Evolutionary conservation across 805 yeast genomes (phyloP).

Genomic region (Cyberlindnera suaveolens): DNA sequence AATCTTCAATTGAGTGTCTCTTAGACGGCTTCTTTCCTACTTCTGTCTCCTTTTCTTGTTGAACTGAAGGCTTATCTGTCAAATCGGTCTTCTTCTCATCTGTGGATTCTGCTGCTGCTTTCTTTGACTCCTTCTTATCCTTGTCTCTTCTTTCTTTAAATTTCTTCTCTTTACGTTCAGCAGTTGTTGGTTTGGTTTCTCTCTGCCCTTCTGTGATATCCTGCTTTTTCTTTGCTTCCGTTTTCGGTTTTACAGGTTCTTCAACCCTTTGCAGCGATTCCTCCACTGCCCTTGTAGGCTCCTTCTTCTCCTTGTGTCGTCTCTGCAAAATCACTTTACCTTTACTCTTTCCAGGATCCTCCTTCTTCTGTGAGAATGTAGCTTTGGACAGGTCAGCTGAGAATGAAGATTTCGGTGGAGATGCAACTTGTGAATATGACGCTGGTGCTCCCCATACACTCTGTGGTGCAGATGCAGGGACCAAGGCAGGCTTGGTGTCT

Average conservation of each 20-base stretch:
- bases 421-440: conserved; percentile 4
- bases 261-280: background rate
- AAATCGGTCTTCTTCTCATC: background rate
- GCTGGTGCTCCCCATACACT: conserved; percentile 12
- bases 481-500: conserved; percentile 2
- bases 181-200: background rate
- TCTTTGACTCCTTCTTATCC: background rate
- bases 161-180: background rate
- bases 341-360: background rate
- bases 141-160: background rate
- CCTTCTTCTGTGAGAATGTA: conserved; percentile 5
- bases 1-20: background rate
- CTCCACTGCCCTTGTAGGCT: background rate
- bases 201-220: background rate
- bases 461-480: conserved; percentile 10
- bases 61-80: background rate
- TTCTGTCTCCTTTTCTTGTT: background rate
- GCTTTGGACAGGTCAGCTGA: conserved; percentile 2
- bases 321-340: conserved; percentile 13
- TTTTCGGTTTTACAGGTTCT: background rate
- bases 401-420: conserved; percentile 12
- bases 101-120: background rate
- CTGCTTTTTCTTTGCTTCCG: background rate
- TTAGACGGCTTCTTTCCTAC: background rate
- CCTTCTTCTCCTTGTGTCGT: conserved; percentile 2